Evolutionary conservation across 1,284 basidiomycete genomes (phyloP).

Genomic region (Ustilago curta): DNA sequence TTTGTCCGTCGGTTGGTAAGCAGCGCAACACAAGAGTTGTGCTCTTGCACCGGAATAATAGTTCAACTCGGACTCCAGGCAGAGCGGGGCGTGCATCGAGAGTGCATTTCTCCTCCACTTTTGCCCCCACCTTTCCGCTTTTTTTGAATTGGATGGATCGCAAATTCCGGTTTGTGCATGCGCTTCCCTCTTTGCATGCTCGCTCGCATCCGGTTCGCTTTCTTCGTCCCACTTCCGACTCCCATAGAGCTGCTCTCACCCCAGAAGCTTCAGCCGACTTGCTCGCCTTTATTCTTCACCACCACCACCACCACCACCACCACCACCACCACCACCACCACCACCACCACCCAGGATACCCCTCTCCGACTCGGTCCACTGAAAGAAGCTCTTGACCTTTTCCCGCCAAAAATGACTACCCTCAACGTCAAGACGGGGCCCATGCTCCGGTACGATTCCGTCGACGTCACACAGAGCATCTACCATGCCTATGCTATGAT

Average conservation of each 20-base stretch:
- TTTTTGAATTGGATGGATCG: constrained; percentile 1
- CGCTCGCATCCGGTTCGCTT: background rate
- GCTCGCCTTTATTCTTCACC: background rate
- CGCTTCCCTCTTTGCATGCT: background rate
- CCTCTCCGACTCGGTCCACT: background rate
- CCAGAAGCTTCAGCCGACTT: background rate
- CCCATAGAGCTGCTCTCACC: background rate
- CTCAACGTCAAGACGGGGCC: constrained; percentile 75
- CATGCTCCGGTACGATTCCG: constrained; percentile 89
- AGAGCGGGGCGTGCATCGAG: too few relatives aligned
- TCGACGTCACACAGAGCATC: constrained; percentile 74
- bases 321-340: too few relatives aligned
- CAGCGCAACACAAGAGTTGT: too few relatives aligned
- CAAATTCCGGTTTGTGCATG: constrained; percentile 16
- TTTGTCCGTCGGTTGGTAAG: too few relatives aligned
- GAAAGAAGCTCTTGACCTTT: too few relatives aligned
- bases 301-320: too few relatives aligned
- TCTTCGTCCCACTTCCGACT: background rate
- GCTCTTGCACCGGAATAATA: too few relatives aligned
- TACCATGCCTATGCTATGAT: constrained; percentile 78
- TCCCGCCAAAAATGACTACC: constrained; percentile 44
- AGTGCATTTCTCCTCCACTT: constrained; percentile 5
- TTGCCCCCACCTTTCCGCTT: background rate
- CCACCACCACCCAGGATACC: background rate
- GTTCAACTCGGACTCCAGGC: too few relatives aligned